Evolutionary conservation across 345 rosid genomes (phyloP).

Genomic region (Arabidopsis arenosa): DNA sequence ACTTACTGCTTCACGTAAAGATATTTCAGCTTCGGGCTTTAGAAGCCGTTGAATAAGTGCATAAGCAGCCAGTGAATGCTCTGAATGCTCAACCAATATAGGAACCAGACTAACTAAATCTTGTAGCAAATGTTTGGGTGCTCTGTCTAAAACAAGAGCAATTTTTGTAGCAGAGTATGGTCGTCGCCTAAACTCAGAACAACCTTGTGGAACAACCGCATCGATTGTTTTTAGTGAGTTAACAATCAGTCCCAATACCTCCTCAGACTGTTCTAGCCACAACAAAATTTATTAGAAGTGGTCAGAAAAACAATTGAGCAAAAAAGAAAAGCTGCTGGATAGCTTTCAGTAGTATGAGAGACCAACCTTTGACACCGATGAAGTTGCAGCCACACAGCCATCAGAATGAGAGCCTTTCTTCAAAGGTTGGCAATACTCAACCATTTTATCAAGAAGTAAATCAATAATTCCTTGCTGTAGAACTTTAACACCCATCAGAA

Average conservation of each 20-base stretch:
- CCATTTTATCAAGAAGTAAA: constrained; percentile 94
- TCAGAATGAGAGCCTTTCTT: constrained; percentile 62
- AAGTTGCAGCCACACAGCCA: constrained; percentile 34
- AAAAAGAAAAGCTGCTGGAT: not conserved
- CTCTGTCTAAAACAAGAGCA: constrained; percentile 90
- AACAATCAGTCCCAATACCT: constrained; percentile 92
- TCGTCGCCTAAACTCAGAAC: constrained; percentile 91
- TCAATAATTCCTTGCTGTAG: constrained; percentile 99
- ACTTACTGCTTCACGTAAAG: constrained; percentile 80
- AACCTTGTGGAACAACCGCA: constrained; percentile 93
- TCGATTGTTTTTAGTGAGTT: constrained; percentile 94
- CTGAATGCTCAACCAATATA: constrained; percentile 93
- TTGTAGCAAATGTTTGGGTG: constrained; percentile 87
- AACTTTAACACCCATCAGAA: constrained; percentile 98
- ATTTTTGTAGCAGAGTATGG: constrained; percentile 96
- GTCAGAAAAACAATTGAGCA: constrained; percentile 29
- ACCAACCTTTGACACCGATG: constrained; percentile 64
- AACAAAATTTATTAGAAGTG: constrained; percentile 29
- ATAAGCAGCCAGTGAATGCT: constrained; percentile 91
- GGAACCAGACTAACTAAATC: constrained; percentile 94
- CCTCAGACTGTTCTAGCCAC: constrained; percentile 99
- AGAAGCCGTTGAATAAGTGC: constrained; percentile 87
- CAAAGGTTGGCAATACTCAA: constrained; percentile 95
- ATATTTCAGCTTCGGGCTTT: constrained; percentile 87
- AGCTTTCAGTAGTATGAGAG: constrained; percentile 19